Conservation (phyloP, 805 yeast species). For the Candida sphagnicola region DNA sequence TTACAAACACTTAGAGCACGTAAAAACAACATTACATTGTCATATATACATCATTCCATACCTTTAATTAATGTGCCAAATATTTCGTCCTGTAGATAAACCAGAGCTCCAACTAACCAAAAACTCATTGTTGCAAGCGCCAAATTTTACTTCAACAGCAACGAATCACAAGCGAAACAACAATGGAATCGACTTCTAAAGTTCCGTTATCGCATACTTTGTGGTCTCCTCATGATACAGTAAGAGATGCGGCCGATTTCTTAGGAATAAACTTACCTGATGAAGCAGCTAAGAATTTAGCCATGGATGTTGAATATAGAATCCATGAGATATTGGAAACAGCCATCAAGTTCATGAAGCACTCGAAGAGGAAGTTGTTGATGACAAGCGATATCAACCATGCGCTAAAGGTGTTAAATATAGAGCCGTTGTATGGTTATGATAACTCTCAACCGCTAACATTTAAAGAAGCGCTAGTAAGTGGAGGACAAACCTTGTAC, state of each 20-base stretch:
- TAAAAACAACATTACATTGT: too few species aligned
- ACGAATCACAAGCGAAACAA: slow-evolving; percentile 1
- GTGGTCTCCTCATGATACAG: slow-evolving; percentile 98
- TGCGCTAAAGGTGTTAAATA: slow-evolving; percentile 79
- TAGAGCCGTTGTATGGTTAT: slow-evolving; percentile 92
- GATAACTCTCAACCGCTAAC: slow-evolving; percentile 65
- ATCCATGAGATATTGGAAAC: slow-evolving; percentile 94
- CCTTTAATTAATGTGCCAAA: neutral
- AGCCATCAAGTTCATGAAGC: slow-evolving; percentile 94
- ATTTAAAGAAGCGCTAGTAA: slow-evolving; percentile 82
- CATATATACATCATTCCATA: too few species aligned
- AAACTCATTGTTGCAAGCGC: too few species aligned
- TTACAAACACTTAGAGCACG: too few species aligned
- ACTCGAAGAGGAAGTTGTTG: slow-evolving; percentile 77
- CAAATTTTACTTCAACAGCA: neutral
- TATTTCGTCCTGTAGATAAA: neutral
- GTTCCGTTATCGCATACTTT: slow-evolving; percentile 78
- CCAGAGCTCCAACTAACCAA: neutral
- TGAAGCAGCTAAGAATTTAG: slow-evolving; percentile 89
- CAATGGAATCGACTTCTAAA: slow-evolving; percentile 35
- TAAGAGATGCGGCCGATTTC: slow-evolving; percentile 91
- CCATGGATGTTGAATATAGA: slow-evolving; percentile 99
- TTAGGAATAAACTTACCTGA: slow-evolving; percentile 82
- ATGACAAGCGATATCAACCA: slow-evolving; percentile 78
- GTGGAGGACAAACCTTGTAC: slow-evolving; percentile 87